Percentiles rank a stretch among this genome's conserved stretches.
phyloP scores from a whole-genome alignment of 164 flowering plant genomes.

The Vitis amurensis region DNA sequence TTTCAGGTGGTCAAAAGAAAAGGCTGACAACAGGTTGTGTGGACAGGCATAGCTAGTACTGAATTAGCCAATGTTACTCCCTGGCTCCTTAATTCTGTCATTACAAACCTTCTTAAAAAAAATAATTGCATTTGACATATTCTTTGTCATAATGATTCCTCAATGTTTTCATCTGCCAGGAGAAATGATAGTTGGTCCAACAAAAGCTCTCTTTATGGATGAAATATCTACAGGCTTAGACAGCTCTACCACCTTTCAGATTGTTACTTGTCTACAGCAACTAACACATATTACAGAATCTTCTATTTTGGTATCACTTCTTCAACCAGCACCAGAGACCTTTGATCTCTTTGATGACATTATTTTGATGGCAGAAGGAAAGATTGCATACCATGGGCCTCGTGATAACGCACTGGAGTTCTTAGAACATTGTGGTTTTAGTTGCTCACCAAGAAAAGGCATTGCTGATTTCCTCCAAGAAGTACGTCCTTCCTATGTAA shows the following conservation, averaged over 20 bases:
- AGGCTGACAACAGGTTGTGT: too few relatives aligned
- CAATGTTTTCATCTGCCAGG: slow-evolving; percentile 22
- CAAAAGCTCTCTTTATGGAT: slow-evolving; percentile 47
- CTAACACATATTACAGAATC: slow-evolving; percentile 31
- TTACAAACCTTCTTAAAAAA: too few relatives aligned
- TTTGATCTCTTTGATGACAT: slow-evolving; percentile 52
- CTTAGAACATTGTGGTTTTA: slow-evolving; percentile 46
- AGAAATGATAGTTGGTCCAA: slow-evolving; percentile 51
- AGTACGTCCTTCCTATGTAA: slow-evolving; percentile 16
- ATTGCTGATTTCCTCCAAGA: slow-evolving; percentile 53
- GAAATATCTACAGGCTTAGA: slow-evolving; percentile 57
- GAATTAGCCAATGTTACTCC: too few relatives aligned
- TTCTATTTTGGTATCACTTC: slow-evolving; percentile 40
- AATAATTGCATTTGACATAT: too few relatives aligned
- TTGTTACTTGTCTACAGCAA: slow-evolving; percentile 40
- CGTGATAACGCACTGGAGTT: slow-evolving; percentile 29
- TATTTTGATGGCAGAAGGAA: slow-evolving; percentile 48
- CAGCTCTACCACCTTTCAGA: slow-evolving; percentile 54
- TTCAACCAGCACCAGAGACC: slow-evolving; percentile 49
- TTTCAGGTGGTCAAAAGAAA: slow-evolving; percentile 15
- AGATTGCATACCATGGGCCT: slow-evolving; percentile 43
- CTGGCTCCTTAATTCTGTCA: too few relatives aligned
- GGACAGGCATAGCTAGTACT: slow-evolving; percentile 1
- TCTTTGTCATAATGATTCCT: neutral
- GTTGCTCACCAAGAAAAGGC: slow-evolving; percentile 45